Percentiles rank a stretch among this genome's conserved stretches.
Evolutionary conservation across 805 yeast species (phyloP).

Genomic region (Candida namnaoensis): DNA sequence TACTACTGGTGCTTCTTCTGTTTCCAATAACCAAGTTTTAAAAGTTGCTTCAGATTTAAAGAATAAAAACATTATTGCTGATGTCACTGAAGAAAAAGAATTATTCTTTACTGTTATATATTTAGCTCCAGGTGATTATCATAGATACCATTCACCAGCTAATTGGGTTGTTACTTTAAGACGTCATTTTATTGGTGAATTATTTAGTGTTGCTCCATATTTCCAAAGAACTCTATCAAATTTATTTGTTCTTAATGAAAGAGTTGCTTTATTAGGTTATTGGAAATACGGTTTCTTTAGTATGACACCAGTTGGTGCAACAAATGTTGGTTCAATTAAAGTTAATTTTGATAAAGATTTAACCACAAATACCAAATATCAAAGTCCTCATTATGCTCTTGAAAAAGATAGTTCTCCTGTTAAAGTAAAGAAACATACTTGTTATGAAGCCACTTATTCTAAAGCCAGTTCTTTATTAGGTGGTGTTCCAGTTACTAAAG

Average conservation of each 20-base stretch:
- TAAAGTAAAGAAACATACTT: slow-evolving; percentile 61
- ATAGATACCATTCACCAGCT: slow-evolving; percentile 91
- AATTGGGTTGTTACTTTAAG: slow-evolving; percentile 93
- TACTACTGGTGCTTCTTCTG: slow-evolving; percentile 20
- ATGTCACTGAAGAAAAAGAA: slow-evolving; percentile 33
- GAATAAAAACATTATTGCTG: slow-evolving; percentile 5
- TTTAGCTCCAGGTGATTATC: slow-evolving; percentile 97
- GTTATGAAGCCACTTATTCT: slow-evolving; percentile 89
- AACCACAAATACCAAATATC: slow-evolving; percentile 69
- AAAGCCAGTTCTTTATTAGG: slow-evolving; percentile 69
- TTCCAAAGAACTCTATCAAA: slow-evolving; percentile 85
- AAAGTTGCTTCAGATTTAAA: slow-evolving; percentile 25
- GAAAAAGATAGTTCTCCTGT: slow-evolving; percentile 14
- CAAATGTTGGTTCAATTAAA: slow-evolving; percentile 93
- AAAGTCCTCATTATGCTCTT: slow-evolving; percentile 25
- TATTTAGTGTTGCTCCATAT: slow-evolving; percentile 93
- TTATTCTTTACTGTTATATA: slow-evolving; percentile 87
- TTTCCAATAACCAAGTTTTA: slow-evolving; percentile 22
- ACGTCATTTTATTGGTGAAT: slow-evolving; percentile 93
- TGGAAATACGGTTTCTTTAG: slow-evolving; percentile 97
- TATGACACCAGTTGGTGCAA: slow-evolving; percentile 99
- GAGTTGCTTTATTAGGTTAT: slow-evolving; percentile 90
- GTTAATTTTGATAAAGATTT: slow-evolving; percentile 87
- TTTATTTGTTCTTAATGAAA: slow-evolving; percentile 83
- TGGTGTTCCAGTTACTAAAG: slow-evolving; percentile 84